phyloP scores from a whole-genome alignment of 495 filamentous ascomycete genomes.

The Tricharina praecox region DNA sequence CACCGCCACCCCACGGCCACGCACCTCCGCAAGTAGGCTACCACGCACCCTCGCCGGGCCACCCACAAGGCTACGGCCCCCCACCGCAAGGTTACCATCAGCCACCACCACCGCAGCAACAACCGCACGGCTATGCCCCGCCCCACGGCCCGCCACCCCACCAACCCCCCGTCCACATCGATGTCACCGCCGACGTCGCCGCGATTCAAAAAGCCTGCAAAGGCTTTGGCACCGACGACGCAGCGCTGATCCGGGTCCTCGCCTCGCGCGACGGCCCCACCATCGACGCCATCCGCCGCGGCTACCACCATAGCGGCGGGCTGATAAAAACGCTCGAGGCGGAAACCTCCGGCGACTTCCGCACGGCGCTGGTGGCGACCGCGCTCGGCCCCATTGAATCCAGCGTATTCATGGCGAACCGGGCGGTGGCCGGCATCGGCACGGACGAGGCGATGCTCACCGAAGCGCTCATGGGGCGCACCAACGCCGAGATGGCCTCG shows the following conservation, averaged over 20 bases:
- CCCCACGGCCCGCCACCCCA: conserved; percentile 31
- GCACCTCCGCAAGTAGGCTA: conserved; percentile 17
- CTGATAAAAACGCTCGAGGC: conserved; percentile 57
- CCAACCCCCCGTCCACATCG: conserved; percentile 15
- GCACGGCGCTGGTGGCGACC: conserved; percentile 49
- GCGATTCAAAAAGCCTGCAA: conserved; percentile 69
- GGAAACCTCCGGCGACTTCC: conserved; percentile 59
- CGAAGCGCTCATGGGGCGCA: conserved; percentile 65
- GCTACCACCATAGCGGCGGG: conserved; percentile 49
- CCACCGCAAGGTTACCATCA: conserved; percentile 10
- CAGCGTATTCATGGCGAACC: conserved; percentile 47
- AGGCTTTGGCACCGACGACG: conserved; percentile 74
- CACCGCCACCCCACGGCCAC: conserved; percentile 24
- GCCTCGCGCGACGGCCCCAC: conserved; percentile 53
- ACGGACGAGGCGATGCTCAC: conserved; percentile 76
- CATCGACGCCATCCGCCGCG: conserved; percentile 46
- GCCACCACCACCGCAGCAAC: conserved; percentile 10
- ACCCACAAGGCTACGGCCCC: conserved; percentile 15
- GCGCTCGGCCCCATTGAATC: conserved; percentile 58
- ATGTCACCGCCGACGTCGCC: conserved; percentile 48
- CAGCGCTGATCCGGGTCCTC: conserved; percentile 42
- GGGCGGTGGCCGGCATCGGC: conserved; percentile 58
- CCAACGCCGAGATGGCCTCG: conserved; percentile 65
- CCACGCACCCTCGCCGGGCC: conserved; percentile 18
- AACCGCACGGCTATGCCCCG: conserved; percentile 7